Conservation (phyloP, 768 basidiomycete species). For the Macrolepiota fuliginosa region DNA sequence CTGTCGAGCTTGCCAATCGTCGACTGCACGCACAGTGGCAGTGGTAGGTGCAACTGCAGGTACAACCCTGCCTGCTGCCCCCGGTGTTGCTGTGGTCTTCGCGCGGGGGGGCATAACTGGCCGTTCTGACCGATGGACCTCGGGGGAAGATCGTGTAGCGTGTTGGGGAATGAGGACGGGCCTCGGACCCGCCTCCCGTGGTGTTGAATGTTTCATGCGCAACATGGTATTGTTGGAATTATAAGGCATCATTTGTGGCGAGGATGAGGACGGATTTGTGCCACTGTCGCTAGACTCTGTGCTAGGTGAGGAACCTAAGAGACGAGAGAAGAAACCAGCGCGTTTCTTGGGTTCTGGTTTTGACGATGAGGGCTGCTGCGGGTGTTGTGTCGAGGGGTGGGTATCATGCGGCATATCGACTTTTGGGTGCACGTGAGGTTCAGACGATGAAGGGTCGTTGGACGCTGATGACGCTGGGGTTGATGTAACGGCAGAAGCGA, state of each 20-base stretch:
- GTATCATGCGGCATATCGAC: conserved; percentile 10
- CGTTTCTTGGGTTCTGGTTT: conserved; percentile 15
- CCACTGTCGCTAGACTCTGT: not conserved
- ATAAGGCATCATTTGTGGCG: not conserved
- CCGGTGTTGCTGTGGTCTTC: conserved; percentile 20
- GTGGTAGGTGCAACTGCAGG: conserved; percentile 9
- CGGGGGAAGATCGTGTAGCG: not conserved
- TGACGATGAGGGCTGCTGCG: conserved; percentile 1
- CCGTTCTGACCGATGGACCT: conserved; percentile 14
- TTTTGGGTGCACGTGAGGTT: conserved; percentile 12
- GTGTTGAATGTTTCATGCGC: not conserved
- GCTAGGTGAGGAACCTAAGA: conserved; percentile 1
- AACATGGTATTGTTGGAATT: not conserved
- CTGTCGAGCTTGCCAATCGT: conserved; percentile 15
- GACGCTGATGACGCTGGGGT: not conserved
- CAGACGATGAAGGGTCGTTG: not conserved
- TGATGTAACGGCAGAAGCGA: not conserved
- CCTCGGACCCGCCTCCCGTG: not conserved
- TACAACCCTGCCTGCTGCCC: conserved; percentile 13
- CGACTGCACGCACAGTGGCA: conserved; percentile 16
- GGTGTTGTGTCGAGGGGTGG: conserved; percentile 5
- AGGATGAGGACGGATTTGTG: not conserved
- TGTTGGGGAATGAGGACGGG: not conserved
- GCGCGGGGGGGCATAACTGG: conserved; percentile 22
- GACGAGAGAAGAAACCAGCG: conserved; percentile 13